Conservation (phyloP, 805 yeast species). For the Lipomyces chichibuensis region DNA sequence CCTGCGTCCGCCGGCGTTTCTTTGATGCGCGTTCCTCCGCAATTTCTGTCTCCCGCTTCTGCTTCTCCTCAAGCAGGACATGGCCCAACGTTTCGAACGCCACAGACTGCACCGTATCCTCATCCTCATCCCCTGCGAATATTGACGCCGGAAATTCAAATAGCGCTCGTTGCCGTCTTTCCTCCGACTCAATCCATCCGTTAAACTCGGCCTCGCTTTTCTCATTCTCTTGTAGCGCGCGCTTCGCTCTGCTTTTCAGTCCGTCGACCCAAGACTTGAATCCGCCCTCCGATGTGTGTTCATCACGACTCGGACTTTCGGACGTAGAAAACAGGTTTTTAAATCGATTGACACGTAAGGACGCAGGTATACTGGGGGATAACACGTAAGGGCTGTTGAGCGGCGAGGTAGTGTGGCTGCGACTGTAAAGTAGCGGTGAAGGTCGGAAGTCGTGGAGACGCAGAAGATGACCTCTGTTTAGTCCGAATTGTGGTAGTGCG, state of each 20-base stretch:
- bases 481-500: slow-evolving; percentile 13
- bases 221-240: slow-evolving; percentile 27
- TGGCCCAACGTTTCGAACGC: slow-evolving; percentile 27
- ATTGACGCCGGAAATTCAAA: slow-evolving; percentile 24
- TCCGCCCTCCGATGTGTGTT: neutral
- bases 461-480: slow-evolving; percentile 28
- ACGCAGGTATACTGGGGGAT: slow-evolving; percentile 16
- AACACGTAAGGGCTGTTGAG: slow-evolving; percentile 22
- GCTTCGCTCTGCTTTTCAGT: slow-evolving; percentile 19
- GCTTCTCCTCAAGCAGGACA: slow-evolving; percentile 20
- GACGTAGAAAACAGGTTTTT: slow-evolving; percentile 9
- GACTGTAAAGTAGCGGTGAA: slow-evolving; percentile 29
- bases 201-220: slow-evolving; percentile 24
- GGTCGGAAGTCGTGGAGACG: slow-evolving; percentile 14
- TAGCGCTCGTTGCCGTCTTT: slow-evolving; percentile 17
- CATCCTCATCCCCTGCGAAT: slow-evolving; percentile 17
- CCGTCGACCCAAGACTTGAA: slow-evolving; percentile 22
- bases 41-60: slow-evolving; percentile 18
- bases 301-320: slow-evolving; percentile 2
- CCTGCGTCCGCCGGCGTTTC: slow-evolving; percentile 15
- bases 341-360: slow-evolving; percentile 8
- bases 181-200: slow-evolving; percentile 23
- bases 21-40: slow-evolving; percentile 1
- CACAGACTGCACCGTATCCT: slow-evolving; percentile 18
- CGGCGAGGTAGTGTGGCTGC: slow-evolving; percentile 21